Conservation (phyloP, 345 rosid genomes). For the Euphorbia tirucalli region DNA sequence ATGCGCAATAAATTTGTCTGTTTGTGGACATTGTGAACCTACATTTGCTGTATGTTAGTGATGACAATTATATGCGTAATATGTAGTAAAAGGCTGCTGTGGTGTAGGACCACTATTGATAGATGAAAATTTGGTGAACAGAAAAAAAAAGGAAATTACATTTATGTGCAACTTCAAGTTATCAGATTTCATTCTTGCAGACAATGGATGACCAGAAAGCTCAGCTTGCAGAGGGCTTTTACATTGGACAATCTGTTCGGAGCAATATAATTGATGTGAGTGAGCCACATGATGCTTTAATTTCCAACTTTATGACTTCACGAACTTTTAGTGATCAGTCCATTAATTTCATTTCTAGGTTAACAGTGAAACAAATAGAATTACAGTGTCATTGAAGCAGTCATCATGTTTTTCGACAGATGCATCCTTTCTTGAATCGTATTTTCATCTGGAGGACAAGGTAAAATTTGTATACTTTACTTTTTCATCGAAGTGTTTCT, state of each 20-base stretch:
- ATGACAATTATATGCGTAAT: neutral
- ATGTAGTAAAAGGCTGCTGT: neutral
- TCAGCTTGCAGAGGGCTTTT: conserved; percentile 67
- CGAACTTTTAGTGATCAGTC: conserved; percentile 9
- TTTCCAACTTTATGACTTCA: conserved; percentile 14
- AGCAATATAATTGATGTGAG: conserved; percentile 73
- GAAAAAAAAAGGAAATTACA: no score
- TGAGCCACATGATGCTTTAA: conserved; percentile 31
- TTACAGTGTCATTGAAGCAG: conserved; percentile 82
- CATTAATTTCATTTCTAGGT: conserved; percentile 45
- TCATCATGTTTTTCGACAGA: conserved; percentile 80
- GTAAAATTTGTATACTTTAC: conserved; percentile 30
- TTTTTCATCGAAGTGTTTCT: no score
- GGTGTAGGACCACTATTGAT: neutral
- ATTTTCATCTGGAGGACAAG: conserved; percentile 76
- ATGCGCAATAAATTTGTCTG: neutral
- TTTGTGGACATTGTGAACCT: no score
- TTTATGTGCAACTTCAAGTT: neutral
- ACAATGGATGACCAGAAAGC: conserved; percentile 62
- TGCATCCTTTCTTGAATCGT: conserved; percentile 73
- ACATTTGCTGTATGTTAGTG: no score
- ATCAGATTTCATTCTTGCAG: conserved; percentile 29
- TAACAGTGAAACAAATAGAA: conserved; percentile 58
- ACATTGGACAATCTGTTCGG: conserved; percentile 89
- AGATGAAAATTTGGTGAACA: neutral